phyloP scores from a whole-genome alignment of 148 eudicot species.

The Bassia scoparia region DNA sequence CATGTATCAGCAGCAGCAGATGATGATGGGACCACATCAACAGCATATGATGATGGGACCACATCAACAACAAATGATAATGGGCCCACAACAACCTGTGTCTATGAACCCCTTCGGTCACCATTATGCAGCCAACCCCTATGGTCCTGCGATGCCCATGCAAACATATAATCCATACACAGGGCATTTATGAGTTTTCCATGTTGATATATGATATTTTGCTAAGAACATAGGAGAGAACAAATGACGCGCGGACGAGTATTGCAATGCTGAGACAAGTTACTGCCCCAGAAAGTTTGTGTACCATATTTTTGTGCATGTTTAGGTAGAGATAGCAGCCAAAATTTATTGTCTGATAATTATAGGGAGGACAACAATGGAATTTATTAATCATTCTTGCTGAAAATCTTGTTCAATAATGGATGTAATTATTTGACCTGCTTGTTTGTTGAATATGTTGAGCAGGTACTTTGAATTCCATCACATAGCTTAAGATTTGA shows the following conservation, averaged over 20 bases:
- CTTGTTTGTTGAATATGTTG: conserved; percentile 17
- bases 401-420: conserved; percentile 19
- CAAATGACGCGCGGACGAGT: not conserved
- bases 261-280: not conserved
- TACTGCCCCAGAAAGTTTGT: conserved; percentile 3
- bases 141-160: conserved; percentile 58
- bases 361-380: conserved; percentile 20
- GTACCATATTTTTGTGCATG: conserved; percentile 44
- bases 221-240: conserved; percentile 7
- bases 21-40: conserved; percentile 52
- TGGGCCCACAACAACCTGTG: conserved; percentile 30
- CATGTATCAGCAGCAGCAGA: conserved; percentile 54
- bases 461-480: conserved; percentile 11
- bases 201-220: not conserved
- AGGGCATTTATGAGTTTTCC: conserved; percentile 41
- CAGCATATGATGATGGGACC: conserved; percentile 56
- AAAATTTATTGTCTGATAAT: conserved; percentile 27
- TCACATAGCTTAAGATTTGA: not conserved
- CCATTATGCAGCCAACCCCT: conserved; percentile 50
- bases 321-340: conserved; percentile 27
- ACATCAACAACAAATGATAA: conserved; percentile 34
- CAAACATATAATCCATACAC: conserved; percentile 76
- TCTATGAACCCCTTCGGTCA: conserved; percentile 59
- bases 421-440: conserved; percentile 22
- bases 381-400: conserved; percentile 26